phyloP scores from a whole-genome alignment of 306 rosid genomes.

The Gleditsia sinensis region DNA sequence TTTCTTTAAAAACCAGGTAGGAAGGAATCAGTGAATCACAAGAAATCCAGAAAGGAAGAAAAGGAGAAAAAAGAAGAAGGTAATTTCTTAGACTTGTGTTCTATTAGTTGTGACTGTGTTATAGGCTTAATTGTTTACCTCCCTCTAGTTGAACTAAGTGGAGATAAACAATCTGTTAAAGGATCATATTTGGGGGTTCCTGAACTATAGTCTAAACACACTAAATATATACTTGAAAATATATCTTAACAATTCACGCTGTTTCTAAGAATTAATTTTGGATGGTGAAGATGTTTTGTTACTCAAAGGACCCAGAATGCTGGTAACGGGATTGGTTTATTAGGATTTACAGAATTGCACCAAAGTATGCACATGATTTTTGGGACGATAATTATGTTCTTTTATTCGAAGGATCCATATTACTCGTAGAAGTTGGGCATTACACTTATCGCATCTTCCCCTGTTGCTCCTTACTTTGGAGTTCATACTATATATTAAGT shows the following conservation, averaged over 20 bases:
- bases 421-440: neutral
- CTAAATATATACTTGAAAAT: neutral
- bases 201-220: neutral
- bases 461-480: constrained; percentile 1
- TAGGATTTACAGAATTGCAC: neutral
- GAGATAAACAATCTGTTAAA: too few species aligned
- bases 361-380: neutral
- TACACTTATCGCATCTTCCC: neutral
- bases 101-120: too few species aligned
- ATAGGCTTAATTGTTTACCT: neutral
- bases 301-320: too few species aligned
- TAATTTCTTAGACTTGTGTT: neutral
- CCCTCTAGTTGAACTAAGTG: too few species aligned
- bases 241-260: neutral
- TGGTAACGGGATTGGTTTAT: constrained; percentile 23
- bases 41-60: neutral
- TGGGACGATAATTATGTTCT: neutral
- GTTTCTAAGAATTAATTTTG: neutral
- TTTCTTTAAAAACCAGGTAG: too few species aligned
- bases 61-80: neutral
- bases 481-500: neutral
- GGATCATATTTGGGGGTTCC: constrained; percentile 9
- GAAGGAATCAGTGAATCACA: too few species aligned
- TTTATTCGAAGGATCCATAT: neutral
- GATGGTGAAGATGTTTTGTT: neutral